phyloP scores from a whole-genome alignment of 441 rosid genomes.

The Populus tomentosa region DNA sequence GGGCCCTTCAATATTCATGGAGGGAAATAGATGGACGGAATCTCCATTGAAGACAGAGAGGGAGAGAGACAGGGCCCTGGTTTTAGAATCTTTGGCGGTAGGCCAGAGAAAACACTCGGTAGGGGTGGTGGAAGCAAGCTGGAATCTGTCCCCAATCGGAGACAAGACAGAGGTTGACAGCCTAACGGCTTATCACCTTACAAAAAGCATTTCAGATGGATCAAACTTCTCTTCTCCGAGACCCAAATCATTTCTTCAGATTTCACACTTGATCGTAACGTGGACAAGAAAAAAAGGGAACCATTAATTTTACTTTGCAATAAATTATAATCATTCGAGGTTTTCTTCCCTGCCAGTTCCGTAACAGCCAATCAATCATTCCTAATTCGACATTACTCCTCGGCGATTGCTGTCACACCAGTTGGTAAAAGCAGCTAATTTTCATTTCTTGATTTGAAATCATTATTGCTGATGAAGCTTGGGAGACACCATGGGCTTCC shows the following conservation, averaged over 20 bases:
- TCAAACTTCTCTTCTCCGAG: too few relatives aligned
- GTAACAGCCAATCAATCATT: background rate
- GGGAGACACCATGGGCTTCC: too few relatives aligned
- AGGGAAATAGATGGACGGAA: background rate
- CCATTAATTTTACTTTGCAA: background rate
- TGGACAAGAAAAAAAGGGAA: background rate
- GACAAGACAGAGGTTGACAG: slow-evolving; percentile 16
- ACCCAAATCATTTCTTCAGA: background rate
- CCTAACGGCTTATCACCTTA: slow-evolving; percentile 1
- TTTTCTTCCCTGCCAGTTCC: background rate
- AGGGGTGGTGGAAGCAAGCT: slow-evolving; percentile 37
- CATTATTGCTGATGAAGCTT: too few relatives aligned
- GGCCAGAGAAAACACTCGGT: background rate
- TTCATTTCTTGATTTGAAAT: too few relatives aligned
- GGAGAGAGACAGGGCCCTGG: background rate
- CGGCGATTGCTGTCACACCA: too few relatives aligned
- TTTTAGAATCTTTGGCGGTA: slow-evolving; percentile 18
- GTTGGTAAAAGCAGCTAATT: too few relatives aligned
- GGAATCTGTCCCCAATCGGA: slow-evolving; percentile 12
- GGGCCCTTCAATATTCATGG: background rate
- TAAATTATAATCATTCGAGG: background rate
- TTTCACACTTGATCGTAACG: background rate
- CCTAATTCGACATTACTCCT: too few relatives aligned
- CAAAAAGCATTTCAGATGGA: background rate
- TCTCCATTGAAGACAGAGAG: background rate